Percentiles rank a stretch among this genome's conserved stretches.
These are phyloP conservation scores for Nothopassalora personata DNA, from an alignment of 2,329 filamentous ascomycete genomes.

Conservation along the genomic window DNA sequence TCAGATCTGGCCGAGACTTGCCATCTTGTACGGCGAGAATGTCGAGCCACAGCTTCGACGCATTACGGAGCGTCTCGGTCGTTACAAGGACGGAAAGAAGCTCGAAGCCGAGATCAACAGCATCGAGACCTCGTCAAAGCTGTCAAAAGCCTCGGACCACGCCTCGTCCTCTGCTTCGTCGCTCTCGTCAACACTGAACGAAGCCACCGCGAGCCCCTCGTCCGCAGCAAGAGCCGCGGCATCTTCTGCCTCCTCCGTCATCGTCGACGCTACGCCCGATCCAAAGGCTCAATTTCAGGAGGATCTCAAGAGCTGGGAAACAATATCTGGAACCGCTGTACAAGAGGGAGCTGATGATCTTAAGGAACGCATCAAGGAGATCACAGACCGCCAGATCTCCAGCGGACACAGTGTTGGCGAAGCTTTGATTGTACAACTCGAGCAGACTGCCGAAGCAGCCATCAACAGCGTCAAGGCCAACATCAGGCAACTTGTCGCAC, in stretches of 20 bases:
- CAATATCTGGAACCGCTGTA: constrained; percentile 77
- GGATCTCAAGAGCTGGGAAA: constrained; percentile 80
- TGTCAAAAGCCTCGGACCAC: constrained; percentile 24
- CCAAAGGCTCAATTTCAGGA: constrained; percentile 59
- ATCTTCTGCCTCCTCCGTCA: constrained; percentile 28
- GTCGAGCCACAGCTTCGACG: constrained; percentile 92
- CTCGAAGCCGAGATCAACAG: constrained; percentile 55
- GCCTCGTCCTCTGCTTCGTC: constrained; percentile 25
- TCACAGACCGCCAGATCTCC: constrained; percentile 66
- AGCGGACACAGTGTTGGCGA: constrained; percentile 61
- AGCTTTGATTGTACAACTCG: constrained; percentile 62
- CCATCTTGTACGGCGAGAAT: constrained; percentile 78
- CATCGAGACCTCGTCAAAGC: constrained; percentile 38
- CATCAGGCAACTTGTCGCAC: constrained; percentile 53
- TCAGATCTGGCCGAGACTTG: constrained; percentile 74
- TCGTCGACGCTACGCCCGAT: constrained; percentile 43
- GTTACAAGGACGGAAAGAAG: constrained; percentile 63
- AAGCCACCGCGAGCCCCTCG: constrained; percentile 24
- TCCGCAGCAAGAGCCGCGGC: constrained; percentile 19
- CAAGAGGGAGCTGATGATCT: constrained; percentile 74
- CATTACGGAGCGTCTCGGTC: constrained; percentile 82
- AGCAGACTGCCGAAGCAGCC: constrained; percentile 60
- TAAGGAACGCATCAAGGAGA: constrained; percentile 58
- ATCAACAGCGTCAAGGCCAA: constrained; percentile 60
- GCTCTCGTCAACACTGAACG: constrained; percentile 23